These are phyloP conservation scores for Aspergillus hortae DNA, from an alignment of 2,329 filamentous ascomycete genomes.

Conservation along the genomic window DNA sequence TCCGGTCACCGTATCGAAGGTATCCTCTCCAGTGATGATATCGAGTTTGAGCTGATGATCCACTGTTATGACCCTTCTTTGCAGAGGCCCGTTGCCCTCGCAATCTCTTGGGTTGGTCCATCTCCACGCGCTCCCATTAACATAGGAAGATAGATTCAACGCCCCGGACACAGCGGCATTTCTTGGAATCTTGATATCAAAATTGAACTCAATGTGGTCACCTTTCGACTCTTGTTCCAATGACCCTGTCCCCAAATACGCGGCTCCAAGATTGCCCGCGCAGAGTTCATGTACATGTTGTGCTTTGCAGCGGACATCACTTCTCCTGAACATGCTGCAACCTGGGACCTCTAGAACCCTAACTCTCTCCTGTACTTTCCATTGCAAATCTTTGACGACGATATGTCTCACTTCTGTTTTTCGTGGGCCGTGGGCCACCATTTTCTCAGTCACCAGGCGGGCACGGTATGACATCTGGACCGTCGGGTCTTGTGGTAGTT, in stretches of 20 bases:
- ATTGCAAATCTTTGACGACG: conserved; percentile 8
- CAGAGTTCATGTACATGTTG: conserved; percentile 1
- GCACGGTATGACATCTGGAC: neutral
- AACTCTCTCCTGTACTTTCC: conserved; percentile 7
- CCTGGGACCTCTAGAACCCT: neutral
- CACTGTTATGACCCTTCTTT: neutral
- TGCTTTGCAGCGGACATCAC: neutral
- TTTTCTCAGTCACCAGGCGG: neutral
- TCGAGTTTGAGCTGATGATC: conserved; percentile 7
- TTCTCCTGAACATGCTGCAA: neutral
- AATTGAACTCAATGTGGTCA: neutral
- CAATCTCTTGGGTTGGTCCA: neutral
- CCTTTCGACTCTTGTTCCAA: neutral
- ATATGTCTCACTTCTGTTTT: conserved; percentile 1
- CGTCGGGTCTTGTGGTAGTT: neutral
- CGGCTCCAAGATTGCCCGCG: neutral
- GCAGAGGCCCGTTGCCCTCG: neutral
- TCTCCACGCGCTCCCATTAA: neutral
- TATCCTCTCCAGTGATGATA: conserved; percentile 8
- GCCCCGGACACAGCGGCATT: neutral
- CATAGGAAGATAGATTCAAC: neutral
- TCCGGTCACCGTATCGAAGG: conserved; percentile 2
- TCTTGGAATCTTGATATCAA: conserved; percentile 1
- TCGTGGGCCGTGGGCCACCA: neutral
- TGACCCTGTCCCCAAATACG: neutral